A percentile compares a stretch with the other conserved stretches of the same genome.
Conservation (phyloP, 208 protist genomes). For the Trichomonas gallinae region DNA sequence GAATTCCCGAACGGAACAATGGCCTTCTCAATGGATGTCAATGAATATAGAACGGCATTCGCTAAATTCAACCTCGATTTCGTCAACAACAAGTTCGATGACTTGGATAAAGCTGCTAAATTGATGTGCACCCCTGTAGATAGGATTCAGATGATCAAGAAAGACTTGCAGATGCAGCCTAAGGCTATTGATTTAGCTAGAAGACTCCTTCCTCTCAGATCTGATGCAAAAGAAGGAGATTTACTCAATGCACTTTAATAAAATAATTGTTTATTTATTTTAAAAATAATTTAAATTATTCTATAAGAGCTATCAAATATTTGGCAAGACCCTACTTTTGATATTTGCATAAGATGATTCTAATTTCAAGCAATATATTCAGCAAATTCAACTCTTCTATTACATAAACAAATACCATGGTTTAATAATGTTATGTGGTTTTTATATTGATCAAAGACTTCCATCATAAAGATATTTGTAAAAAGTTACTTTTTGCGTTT, state of each 20-base stretch:
- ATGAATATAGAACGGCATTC: background rate
- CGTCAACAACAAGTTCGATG: background rate
- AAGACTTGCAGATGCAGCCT: background rate
- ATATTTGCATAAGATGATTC: too few relatives aligned
- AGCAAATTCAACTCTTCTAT: too few relatives aligned
- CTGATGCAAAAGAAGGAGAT: background rate
- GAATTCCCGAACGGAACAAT: background rate
- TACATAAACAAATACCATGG: too few relatives aligned
- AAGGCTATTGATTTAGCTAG: background rate
- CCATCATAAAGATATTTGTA: too few relatives aligned
- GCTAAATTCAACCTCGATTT: background rate
- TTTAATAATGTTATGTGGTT: too few relatives aligned
- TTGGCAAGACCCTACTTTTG: too few relatives aligned
- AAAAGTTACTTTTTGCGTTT: too few relatives aligned
- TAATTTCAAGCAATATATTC: too few relatives aligned
- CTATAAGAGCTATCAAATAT: too few relatives aligned
- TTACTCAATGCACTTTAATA: background rate
- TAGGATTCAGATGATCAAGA: background rate
- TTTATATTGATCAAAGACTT: too few relatives aligned
- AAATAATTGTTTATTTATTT: background rate
- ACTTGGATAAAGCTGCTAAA: background rate
- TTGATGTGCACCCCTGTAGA: background rate
- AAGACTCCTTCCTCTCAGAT: background rate
- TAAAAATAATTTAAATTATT: too few relatives aligned
- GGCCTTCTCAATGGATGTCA: background rate